phyloP scores from a whole-genome alignment of 441 rosid genomes.

The Eruca vesicaria region DNA sequence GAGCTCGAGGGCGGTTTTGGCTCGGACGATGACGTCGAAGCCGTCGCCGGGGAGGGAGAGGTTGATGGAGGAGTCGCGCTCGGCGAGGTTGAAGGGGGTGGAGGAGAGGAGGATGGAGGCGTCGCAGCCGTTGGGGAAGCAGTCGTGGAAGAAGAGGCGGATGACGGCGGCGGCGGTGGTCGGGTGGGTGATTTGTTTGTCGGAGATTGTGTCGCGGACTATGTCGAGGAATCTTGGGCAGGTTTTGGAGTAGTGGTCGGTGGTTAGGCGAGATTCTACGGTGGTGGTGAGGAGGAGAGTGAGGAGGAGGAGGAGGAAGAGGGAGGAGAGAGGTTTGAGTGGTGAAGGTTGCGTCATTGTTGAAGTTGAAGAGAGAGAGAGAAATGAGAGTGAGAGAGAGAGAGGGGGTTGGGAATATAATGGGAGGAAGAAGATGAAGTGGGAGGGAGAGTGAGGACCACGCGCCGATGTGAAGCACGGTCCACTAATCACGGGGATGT shows the following conservation, averaged over 20 bases:
- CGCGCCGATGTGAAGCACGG: constrained; percentile 11
- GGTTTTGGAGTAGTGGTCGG: constrained; percentile 48
- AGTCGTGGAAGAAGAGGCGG: constrained; percentile 69
- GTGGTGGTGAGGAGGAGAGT: constrained; percentile 6
- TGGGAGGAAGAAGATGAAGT: constrained; percentile 7
- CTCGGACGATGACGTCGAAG: constrained; percentile 62
- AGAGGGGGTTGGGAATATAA: background rate
- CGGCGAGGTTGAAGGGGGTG: constrained; percentile 54
- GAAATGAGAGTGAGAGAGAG: constrained; percentile 9
- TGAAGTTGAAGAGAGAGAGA: background rate
- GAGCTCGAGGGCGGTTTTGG: constrained; percentile 74
- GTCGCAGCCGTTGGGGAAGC: constrained; percentile 62
- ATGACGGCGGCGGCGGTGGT: constrained; percentile 66
- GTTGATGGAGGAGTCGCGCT: constrained; percentile 68
- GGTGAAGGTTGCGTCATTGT: constrained; percentile 17
- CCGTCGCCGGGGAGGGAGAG: constrained; percentile 80
- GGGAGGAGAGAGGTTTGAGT: background rate
- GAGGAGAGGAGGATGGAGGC: constrained; percentile 57
- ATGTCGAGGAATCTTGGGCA: constrained; percentile 60
- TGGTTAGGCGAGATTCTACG: constrained; percentile 40
- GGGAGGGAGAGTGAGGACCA: constrained; percentile 7
- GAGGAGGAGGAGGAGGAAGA: constrained; percentile 30
- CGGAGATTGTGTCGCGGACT: constrained; percentile 52
- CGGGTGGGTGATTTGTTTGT: constrained; percentile 66
- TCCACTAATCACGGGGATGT: constrained; percentile 59